Evolutionary conservation across 495 filamentous ascomycete species (phyloP).

Genomic region (Xylaria telfairii): DNA sequence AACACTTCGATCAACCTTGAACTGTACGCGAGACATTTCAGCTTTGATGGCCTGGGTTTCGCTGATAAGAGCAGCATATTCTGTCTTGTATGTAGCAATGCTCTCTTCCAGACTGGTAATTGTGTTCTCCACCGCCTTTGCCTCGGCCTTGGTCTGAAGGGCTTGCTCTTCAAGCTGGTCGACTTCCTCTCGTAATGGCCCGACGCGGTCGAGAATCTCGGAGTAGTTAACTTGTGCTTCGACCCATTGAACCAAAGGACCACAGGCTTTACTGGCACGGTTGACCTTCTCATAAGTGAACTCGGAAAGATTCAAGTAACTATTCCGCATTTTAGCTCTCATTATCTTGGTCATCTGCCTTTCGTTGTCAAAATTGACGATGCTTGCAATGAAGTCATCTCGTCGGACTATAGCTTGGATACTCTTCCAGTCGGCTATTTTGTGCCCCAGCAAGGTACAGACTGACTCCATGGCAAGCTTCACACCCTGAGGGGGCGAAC

Average conservation of each 20-base stretch:
- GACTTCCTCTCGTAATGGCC: slow-evolving; percentile 91
- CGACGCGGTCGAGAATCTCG: slow-evolving; percentile 93
- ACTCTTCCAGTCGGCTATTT: slow-evolving; percentile 85
- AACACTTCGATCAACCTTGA: slow-evolving; percentile 96
- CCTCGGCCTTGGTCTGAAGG: slow-evolving; percentile 90
- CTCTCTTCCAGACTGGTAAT: slow-evolving; percentile 84
- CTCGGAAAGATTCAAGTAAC: slow-evolving; percentile 88
- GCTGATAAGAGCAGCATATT: slow-evolving; percentile 95
- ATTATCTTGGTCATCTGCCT: slow-evolving; percentile 86
- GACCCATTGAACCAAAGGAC: slow-evolving; percentile 96
- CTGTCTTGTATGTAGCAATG: slow-evolving; percentile 94
- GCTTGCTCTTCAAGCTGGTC: slow-evolving; percentile 84
- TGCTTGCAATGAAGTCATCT: slow-evolving; percentile 97
- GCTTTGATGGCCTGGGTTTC: slow-evolving; percentile 97
- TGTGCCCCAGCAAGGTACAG: slow-evolving; percentile 91
- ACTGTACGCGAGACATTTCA: slow-evolving; percentile 94
- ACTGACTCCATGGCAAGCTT: slow-evolving; percentile 93
- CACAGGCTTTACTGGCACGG: slow-evolving; percentile 94
- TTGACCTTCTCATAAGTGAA: slow-evolving; percentile 97
- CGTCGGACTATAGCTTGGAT: slow-evolving; percentile 85
- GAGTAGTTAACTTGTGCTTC: slow-evolving; percentile 97
- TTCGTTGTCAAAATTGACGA: slow-evolving; percentile 97
- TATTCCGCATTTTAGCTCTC: slow-evolving; percentile 86
- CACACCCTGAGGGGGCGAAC: slow-evolving; percentile 85
- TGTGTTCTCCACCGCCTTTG: slow-evolving; percentile 86